These are phyloP conservation scores for Dalbergia cochinchinensis DNA, from an alignment of 306 rosid species.

Conservation along the genomic window DNA sequence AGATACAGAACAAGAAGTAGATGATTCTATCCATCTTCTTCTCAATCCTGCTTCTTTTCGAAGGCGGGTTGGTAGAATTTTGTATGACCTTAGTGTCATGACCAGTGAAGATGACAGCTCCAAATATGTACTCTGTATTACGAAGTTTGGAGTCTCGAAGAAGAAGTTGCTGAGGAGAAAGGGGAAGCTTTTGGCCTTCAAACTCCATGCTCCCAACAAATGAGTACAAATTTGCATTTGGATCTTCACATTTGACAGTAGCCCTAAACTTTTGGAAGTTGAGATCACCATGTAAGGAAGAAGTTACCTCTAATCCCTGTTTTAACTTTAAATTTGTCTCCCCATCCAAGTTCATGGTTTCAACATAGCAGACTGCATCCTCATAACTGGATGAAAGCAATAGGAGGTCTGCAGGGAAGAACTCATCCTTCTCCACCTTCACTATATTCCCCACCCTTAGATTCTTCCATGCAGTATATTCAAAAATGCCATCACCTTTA, in stretches of 20 bases:
- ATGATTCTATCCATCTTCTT: conserved; percentile 89
- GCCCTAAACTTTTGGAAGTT: conserved; percentile 68
- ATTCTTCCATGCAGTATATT: conserved; percentile 78
- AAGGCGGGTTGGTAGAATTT: conserved; percentile 92
- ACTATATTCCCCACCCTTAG: conserved; percentile 91
- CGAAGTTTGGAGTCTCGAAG: conserved; percentile 95
- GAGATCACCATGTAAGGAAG: conserved; percentile 55
- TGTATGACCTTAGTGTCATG: conserved; percentile 91
- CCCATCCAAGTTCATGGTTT: conserved; percentile 97
- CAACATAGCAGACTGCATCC: conserved; percentile 93
- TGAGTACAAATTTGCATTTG: conserved; percentile 88
- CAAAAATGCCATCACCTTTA: conserved; percentile 66
- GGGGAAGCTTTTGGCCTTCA: conserved; percentile 66
- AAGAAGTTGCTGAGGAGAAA: conserved; percentile 90
- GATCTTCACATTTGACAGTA: conserved; percentile 86
- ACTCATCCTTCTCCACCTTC: conserved; percentile 83
- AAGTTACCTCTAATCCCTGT: conserved; percentile 87
- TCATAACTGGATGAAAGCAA: conserved; percentile 91
- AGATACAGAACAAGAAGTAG: conserved; percentile 75
- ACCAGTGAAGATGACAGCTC: conserved; percentile 90
- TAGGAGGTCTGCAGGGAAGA: conserved; percentile 91
- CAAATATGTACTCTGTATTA: conserved; percentile 83
- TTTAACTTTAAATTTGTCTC: conserved; percentile 94
- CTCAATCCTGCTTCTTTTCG: conserved; percentile 94
- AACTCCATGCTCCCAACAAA: conserved; percentile 84